Conservation (phyloP, 1,284 basidiomycete genomes). For the Lentinus polychrous region DNA sequence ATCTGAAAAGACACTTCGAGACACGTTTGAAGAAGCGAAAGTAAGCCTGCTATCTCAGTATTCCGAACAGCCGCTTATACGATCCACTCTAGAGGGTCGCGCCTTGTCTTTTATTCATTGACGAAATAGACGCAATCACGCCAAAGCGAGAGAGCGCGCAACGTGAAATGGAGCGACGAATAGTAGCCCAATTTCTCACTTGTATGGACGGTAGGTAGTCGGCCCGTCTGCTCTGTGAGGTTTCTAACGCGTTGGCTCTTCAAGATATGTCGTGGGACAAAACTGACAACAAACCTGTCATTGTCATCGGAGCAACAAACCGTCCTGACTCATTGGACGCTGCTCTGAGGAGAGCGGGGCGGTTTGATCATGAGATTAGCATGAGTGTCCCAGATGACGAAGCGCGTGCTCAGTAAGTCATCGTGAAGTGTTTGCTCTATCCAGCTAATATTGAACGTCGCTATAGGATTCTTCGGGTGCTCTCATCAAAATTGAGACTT, state of each 20-base stretch:
- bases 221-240: constrained; percentile 1
- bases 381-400: constrained; percentile 95
- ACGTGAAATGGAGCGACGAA: constrained; percentile 95
- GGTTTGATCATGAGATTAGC: constrained; percentile 96
- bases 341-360: constrained; percentile 85
- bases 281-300: constrained; percentile 82
- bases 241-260: not conserved
- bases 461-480: constrained; percentile 72
- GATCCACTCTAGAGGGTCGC: constrained; percentile 63
- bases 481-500: constrained; percentile 70
- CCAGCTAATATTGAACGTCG: not conserved
- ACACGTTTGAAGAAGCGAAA: constrained; percentile 95
- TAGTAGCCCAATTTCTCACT: constrained; percentile 94
- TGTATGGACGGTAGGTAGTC: constrained; percentile 84
- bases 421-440: not conserved
- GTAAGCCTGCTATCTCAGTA: constrained; percentile 34
- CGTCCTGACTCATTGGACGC: constrained; percentile 92
- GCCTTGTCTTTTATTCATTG: constrained; percentile 89
- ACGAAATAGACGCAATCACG: constrained; percentile 98
- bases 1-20: constrained; percentile 91
- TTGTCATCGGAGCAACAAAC: constrained; percentile 96
- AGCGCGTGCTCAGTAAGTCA: constrained; percentile 77
- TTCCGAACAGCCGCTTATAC: not conserved
- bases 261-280: constrained; percentile 89
- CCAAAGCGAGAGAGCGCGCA: constrained; percentile 97